A percentile compares a stretch with the other conserved stretches of the same genome.
These are phyloP conservation scores for Phytophthora europaea DNA, from an alignment of 352 stramenopile species.

Conservation along the genomic window DNA sequence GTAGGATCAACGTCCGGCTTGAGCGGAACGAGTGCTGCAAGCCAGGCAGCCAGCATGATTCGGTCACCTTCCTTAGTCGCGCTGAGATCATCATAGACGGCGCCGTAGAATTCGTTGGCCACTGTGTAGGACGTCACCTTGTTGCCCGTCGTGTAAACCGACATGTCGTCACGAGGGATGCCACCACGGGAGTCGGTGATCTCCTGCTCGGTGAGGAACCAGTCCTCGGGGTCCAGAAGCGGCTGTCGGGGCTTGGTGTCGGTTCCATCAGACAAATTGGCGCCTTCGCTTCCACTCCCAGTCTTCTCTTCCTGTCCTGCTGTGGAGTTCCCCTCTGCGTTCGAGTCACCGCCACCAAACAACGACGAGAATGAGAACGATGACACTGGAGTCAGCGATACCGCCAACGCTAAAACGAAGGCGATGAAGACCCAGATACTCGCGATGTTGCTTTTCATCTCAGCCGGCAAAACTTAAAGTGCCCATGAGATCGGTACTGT, in stretches of 20 bases:
- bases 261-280: conserved; percentile 16
- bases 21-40: conserved; percentile 49
- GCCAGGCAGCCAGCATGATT: conserved; percentile 57
- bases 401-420: not conserved
- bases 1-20: conserved; percentile 36
- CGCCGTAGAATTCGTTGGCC: conserved; percentile 53
- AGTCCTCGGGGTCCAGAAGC: conserved; percentile 44
- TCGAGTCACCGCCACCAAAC: conserved; percentile 3
- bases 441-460: not conserved
- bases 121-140: conserved; percentile 50
- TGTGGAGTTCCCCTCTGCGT: not conserved
- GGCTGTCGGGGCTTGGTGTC: conserved; percentile 44
- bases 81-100: conserved; percentile 50
- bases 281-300: not conserved
- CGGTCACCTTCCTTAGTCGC: conserved; percentile 23
- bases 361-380: conserved; percentile 24
- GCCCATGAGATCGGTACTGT: not conserved
- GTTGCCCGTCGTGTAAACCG: conserved; percentile 46
- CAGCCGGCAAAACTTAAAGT: not conserved
- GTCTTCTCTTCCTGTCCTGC: not conserved
- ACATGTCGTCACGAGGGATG: conserved; percentile 46
- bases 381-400: conserved; percentile 2
- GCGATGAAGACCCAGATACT: not conserved
- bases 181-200: conserved; percentile 53
- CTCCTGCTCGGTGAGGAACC: conserved; percentile 63